Conservation (phyloP, 2,329 filamentous ascomycete genomes). For the Calonectria multiphialidica region DNA sequence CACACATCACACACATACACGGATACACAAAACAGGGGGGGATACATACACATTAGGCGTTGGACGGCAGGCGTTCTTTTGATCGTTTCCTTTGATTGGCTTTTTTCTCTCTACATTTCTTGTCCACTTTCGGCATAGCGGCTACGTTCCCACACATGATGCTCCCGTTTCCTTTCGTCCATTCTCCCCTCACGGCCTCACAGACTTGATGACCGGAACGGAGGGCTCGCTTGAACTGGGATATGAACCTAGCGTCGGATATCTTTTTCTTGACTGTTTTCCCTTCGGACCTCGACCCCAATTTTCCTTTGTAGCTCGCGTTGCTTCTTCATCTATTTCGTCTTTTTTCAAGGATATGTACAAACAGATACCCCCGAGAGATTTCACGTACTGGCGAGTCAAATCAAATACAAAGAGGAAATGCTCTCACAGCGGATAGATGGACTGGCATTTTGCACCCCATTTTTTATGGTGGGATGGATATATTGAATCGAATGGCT, state of each 20-base stretch:
- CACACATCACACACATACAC: conserved; percentile 26
- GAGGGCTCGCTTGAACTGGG: background rate
- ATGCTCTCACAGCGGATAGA: background rate
- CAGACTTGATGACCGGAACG: background rate
- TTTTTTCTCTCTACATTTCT: conserved; percentile 22
- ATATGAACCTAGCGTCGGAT: conserved; percentile 6
- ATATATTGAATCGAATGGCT: conserved; percentile 21
- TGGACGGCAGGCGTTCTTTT: conserved; percentile 40
- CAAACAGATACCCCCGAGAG: conserved; percentile 44
- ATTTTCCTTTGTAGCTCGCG: conserved; percentile 39
- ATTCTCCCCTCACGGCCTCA: conserved; percentile 1
- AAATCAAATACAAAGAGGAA: conserved; percentile 10
- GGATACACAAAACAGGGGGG: conserved; percentile 36
- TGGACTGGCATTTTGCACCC: background rate
- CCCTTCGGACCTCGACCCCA: conserved; percentile 10
- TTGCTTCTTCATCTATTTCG: conserved; percentile 25
- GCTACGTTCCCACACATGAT: conserved; percentile 23
- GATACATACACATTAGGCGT: conserved; percentile 39
- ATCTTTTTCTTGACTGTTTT: background rate
- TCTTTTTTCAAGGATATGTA: conserved; percentile 41
- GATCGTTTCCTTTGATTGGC: conserved; percentile 13
- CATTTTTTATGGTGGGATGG: conserved; percentile 9
- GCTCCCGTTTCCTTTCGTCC: conserved; percentile 5
- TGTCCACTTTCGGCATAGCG: conserved; percentile 25
- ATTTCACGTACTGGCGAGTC: conserved; percentile 37